Conservation (phyloP, 2,329 filamentous ascomycete species). For the Mollisiaceae sp. region DNA sequence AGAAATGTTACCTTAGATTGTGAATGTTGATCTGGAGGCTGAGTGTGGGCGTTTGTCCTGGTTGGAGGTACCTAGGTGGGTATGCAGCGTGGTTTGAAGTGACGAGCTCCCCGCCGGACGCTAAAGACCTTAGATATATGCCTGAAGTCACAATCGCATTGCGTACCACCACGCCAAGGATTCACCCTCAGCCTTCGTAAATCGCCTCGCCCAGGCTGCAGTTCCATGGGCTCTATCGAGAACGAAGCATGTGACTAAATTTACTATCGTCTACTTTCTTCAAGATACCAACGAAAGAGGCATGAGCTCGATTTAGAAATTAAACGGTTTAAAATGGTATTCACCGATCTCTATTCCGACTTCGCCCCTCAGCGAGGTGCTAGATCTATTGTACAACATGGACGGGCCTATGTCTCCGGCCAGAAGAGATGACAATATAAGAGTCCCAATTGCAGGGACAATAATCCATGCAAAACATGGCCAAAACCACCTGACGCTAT, state of each 20-base stretch:
- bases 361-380: slow-evolving; percentile 21
- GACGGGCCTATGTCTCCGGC: slow-evolving; percentile 30
- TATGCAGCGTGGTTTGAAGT: slow-evolving; percentile 9
- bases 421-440: slow-evolving; percentile 35
- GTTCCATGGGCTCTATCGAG: not conserved
- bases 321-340: slow-evolving; percentile 15
- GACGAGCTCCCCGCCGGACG: slow-evolving; percentile 28
- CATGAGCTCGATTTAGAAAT: not conserved
- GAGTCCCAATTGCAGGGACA: slow-evolving; percentile 25
- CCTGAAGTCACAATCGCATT: slow-evolving; percentile 6
- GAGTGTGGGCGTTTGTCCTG: not conserved
- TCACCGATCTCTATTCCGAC: slow-evolving; percentile 33
- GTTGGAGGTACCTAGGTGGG: no score
- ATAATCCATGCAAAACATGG: slow-evolving; percentile 30
- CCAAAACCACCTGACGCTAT: slow-evolving; percentile 41
- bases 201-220: slow-evolving; percentile 10
- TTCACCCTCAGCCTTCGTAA: not conserved
- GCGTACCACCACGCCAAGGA: slow-evolving; percentile 10
- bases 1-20: slow-evolving; percentile 3
- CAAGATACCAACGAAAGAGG: not conserved
- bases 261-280: not conserved
- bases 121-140: slow-evolving; percentile 2
- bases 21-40: slow-evolving; percentile 3
- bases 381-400: slow-evolving; percentile 41
- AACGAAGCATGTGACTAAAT: not conserved